Percentiles rank a stretch among this genome's conserved stretches.
phyloP scores from a whole-genome alignment of 495 filamentous ascomycete species.

The Penicillium nucicola region DNA sequence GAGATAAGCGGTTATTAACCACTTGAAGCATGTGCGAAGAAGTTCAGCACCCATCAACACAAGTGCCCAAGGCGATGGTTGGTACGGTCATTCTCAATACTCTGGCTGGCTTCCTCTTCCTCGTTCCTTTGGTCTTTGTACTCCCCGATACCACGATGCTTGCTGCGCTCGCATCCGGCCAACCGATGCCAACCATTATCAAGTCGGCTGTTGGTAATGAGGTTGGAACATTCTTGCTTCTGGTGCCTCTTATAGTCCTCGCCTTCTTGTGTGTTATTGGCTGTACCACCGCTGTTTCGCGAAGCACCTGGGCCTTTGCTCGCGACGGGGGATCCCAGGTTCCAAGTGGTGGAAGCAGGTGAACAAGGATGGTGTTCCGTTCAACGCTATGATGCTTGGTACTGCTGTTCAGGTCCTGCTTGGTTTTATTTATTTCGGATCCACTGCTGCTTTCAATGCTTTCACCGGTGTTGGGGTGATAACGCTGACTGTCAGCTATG shows the following conservation, averaged over 20 bases:
- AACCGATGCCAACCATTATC: conserved; percentile 15
- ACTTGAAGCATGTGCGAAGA: conserved; percentile 49
- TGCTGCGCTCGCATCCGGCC: conserved; percentile 55
- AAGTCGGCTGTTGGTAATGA: conserved; percentile 19
- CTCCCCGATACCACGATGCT: conserved; percentile 49
- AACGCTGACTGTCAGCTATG: conserved; percentile 52
- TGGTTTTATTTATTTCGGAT: conserved; percentile 56
- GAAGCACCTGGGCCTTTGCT: conserved; percentile 70
- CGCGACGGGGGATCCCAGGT: conserved; percentile 56
- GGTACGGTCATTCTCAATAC: conserved; percentile 60
- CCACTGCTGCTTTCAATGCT: conserved; percentile 53
- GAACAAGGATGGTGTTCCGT: conserved; percentile 45
- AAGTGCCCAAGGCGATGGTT: conserved; percentile 64
- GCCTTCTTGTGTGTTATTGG: conserved; percentile 60
- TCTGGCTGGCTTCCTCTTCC: conserved; percentile 61
- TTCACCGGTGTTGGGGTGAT: conserved; percentile 61
- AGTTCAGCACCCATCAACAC: conserved; percentile 57
- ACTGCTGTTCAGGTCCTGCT: conserved; percentile 50
- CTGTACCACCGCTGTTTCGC: conserved; percentile 62
- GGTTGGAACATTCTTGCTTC: conserved; percentile 59
- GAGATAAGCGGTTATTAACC: not conserved
- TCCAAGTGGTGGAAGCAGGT: conserved; percentile 54
- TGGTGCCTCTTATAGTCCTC: conserved; percentile 63
- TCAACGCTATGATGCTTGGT: conserved; percentile 49
- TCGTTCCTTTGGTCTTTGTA: conserved; percentile 58